Evolutionary conservation across 257 asterid genomes (phyloP).

Genomic region (Leptodermis oblonga): DNA sequence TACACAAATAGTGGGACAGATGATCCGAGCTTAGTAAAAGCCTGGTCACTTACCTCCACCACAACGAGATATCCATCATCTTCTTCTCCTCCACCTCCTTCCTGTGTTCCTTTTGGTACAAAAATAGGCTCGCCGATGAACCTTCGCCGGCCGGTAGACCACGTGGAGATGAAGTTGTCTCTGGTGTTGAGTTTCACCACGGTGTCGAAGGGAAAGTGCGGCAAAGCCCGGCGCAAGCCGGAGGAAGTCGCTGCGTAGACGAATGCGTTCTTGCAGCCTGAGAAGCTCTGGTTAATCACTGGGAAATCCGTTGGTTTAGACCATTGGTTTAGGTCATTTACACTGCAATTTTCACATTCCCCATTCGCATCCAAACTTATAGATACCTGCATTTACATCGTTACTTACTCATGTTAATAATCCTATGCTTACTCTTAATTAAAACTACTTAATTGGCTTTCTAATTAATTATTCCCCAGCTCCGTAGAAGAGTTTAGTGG

Average conservation of each 20-base stretch:
- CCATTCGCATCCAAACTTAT: slow-evolving; percentile 54
- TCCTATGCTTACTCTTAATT: neutral
- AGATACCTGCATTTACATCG: slow-evolving; percentile 47
- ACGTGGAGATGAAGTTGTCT: slow-evolving; percentile 42
- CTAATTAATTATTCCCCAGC: too few relatives aligned
- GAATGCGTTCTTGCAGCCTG: slow-evolving; percentile 50
- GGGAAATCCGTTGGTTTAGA: slow-evolving; percentile 85
- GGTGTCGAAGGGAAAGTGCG: slow-evolving; percentile 91
- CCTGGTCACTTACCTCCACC: slow-evolving; percentile 66
- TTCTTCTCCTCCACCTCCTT: slow-evolving; percentile 57
- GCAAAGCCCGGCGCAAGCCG: slow-evolving; percentile 74
- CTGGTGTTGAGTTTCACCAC: slow-evolving; percentile 59
- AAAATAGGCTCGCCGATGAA: slow-evolving; percentile 92
- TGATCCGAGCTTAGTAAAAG: too few relatives aligned
- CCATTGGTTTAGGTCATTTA: slow-evolving; percentile 54
- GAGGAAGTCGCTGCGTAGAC: slow-evolving; percentile 82
- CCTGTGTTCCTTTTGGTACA: slow-evolving; percentile 34
- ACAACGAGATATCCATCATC: slow-evolving; percentile 91
- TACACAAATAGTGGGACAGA: too few relatives aligned
- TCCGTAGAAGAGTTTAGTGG: too few relatives aligned
- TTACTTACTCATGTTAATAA: neutral
- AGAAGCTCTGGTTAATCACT: slow-evolving; percentile 59
- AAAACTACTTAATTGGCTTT: neutral
- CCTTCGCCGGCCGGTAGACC: slow-evolving; percentile 70
- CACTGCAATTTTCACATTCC: slow-evolving; percentile 39